phyloP scores from a whole-genome alignment of 176 grass and related monocot genomes.

The Oryza coarctata region DNA sequence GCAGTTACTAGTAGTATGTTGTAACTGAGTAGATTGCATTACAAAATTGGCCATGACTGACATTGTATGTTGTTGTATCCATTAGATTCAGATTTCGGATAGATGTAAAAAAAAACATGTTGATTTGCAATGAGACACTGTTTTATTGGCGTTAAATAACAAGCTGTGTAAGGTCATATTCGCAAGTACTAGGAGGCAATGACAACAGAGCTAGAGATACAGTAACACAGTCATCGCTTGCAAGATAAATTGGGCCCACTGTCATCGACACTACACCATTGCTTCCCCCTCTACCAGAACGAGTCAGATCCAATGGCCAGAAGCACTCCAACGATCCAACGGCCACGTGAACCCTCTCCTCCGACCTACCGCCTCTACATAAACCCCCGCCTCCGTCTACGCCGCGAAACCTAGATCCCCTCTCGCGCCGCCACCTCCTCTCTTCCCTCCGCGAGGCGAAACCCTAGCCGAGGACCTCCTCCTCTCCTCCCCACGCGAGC shows the following conservation, averaged over 20 bases:
- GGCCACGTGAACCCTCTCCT: neutral
- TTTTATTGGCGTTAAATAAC: neutral
- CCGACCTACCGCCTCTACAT: constrained; percentile 25
- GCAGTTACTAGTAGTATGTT: neutral
- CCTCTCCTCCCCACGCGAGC: neutral
- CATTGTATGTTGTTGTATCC: neutral
- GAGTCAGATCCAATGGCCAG: neutral
- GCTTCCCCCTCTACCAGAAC: no score
- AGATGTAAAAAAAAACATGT: neutral
- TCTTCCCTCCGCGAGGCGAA: neutral
- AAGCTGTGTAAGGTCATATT: no score
- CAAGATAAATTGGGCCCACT: neutral
- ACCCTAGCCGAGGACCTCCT: constrained; percentile 26
- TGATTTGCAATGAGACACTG: neutral
- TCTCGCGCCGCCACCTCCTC: constrained; percentile 30
- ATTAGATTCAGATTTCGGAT: neutral
- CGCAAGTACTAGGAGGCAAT: no score
- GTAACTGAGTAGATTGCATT: no score
- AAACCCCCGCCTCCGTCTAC: neutral
- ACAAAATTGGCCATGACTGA: no score
- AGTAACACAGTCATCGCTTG: no score
- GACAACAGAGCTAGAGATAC: no score
- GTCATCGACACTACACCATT: neutral
- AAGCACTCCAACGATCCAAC: constrained; percentile 17
- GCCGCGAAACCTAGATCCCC: constrained; percentile 21